Evolutionary conservation across 352 stramenopile genomes (phyloP), one percentile per base, ranked within the genome.

Genomic region (Globisporangium middletonii): DNA sequence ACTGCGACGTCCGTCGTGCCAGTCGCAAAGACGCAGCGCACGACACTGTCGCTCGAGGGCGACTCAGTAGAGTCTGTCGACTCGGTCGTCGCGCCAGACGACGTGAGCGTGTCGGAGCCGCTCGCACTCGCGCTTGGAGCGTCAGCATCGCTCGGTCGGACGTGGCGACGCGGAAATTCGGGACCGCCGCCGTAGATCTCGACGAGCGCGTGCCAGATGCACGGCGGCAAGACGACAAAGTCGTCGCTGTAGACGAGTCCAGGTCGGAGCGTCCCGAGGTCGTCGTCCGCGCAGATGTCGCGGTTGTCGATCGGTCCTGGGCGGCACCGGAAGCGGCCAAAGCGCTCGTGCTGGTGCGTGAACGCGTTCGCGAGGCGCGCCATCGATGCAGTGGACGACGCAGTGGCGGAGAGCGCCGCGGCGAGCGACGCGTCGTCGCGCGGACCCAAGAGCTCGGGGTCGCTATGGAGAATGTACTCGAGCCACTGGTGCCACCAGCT

Each of bases 401-500:
- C 12, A 6, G 50, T 35, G 0, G 28, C 26, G 38, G 23, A 15
- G 27, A 54, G 15, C n/a, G 49, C 33, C 3, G 49, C 49, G 12
- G 38, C 49, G 4, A 54, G 7, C 28, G 49, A 42, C 18, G 49
- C 49, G 49, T 54, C 49, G 49, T 54, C 49, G 5, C 49, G 23
- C 15, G 27, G 42, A 27, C 47, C 37, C 7, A 49, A 37, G n/a
- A 66, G 8, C 52, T 60, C 12, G 3, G 43, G 28, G 16, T 60
- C 52, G 41, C 54, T 60, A n/a, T 57, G 42, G 27, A 60, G 19
- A 15, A 65, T 65, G 57, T 79, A 81, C 41, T 52, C 55, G n/a
- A 60, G 54, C 79, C 82, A 92, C 43, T 75, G 72, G 9, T 43
- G 57, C 82, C 79, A 92, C 82, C 82, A 92, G 16, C 37, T 33